Evolutionary conservation across 306 rosid genomes (phyloP), one percentile per base, ranked within the genome.

Genomic region (Quercus engelmannii): DNA sequence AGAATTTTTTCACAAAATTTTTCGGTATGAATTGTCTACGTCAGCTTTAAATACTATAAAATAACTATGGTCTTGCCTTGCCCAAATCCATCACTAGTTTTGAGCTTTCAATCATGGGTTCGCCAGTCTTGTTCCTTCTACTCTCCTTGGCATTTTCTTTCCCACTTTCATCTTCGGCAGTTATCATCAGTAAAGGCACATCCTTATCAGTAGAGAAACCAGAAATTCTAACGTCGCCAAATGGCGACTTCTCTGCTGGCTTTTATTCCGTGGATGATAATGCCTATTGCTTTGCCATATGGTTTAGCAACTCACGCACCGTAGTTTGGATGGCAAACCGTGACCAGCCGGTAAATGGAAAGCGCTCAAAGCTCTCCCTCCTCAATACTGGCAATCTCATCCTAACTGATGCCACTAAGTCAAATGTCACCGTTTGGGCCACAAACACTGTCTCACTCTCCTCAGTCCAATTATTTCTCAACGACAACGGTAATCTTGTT

Each of bases 251-350:
- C 85, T 74, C 86, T 0, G 89, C 91, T 4, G 91, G 90, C 13
- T 91, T 87, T 78, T 74, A 67, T 3, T 1, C 57, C 1, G 81
- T 85, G 0, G 84, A 82, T 12, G 49, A 57, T 10, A 85, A 91
- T 17, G 87, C 96, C 0, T 89, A 77, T 62, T 80, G 85, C 82
- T 86, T 89, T n/a, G 91, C 88, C 31, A 13, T 85, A 5, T 82
- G 86, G 86, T 85, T 78, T 70, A 71, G 17, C 25, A 77, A 26
- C 21, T 11, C 33, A 5, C 79, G 3, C 23, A 56, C 83, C 23
- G 35, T 77, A 0, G 83, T 83, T 5, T 90, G 92, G 91, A 88
- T 77, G 81, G 90, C 87, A 0, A 86, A 88, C 6, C 86, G 88
- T 6, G 84, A 84, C 70, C 31, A 69, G 0, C 89, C 88, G 0